Base-by-base conservation (phyloP, 441 rosid species). In the Mallotus repandus region DNA sequence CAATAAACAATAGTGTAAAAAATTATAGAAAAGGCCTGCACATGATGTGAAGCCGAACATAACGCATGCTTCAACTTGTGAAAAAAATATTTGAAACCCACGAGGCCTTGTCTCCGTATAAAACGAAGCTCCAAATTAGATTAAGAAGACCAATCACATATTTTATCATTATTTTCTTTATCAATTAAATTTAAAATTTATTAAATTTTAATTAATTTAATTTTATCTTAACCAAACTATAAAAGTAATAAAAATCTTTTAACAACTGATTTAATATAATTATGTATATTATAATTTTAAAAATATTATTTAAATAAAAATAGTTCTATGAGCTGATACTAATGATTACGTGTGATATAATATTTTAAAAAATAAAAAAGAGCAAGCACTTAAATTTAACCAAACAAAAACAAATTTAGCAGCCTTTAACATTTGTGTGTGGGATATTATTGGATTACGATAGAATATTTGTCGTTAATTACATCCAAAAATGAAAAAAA, bases 31-130 rank as follows among this genome's bases (percentile, higher is more conserved):
- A 22, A 21, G 45, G 29, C 29, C 29, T 21, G 45, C 16, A 49
- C 3, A 77, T 22, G 15, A n/a, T n/a, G n/a, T n/a, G n/a, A n/a
- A n/a, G n/a, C 66, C 22, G 61, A 38, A 71, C 79, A 73, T 10
- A 71, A 21, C 74, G 68, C 74, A 41, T 72, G 74, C 83, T 73
- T 68, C 75, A 80, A 80, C 69, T 71, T 78, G 80, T 62, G 59
- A 66, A 56, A 79, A 59, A 70, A 6, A 68, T 29, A 63, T 54
- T 54, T 10, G 53, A 59, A 76, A 41, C 64, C 82, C 83, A 71
- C 67, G 50, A 74, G 77, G 54, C 22, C 49, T 35, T 84, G 83
- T 80, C 81, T 16, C 74, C 84, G 25, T 15, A 56, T 55, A 61
- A 71, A 54, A 61, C 69, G 65, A 71, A 82, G 67, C 64, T 62